Percentiles rank a stretch among this genome's conserved stretches.
Conservation (phyloP, 2,329 filamentous ascomycete genomes). For the Apiospora hydei region DNA sequence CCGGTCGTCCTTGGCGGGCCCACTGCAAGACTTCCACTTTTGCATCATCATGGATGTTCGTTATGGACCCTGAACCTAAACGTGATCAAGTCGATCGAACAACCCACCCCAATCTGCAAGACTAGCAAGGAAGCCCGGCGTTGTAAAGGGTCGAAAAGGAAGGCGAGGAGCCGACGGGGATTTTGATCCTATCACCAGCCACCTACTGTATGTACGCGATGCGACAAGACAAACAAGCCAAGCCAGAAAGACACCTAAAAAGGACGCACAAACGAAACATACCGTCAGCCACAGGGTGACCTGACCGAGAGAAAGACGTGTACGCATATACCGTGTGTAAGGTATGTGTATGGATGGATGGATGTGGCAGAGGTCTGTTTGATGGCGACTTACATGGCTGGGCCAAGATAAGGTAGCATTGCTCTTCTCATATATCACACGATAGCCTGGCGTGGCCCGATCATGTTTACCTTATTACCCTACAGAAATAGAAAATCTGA, state of each 20-base stretch:
- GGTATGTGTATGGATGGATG: neutral
- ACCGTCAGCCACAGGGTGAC: neutral
- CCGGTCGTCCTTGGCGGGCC: slow-evolving; percentile 11
- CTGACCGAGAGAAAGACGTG: neutral
- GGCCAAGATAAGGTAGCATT: slow-evolving; percentile 4
- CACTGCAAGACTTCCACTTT: slow-evolving; percentile 20
- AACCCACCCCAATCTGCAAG: slow-evolving; percentile 24
- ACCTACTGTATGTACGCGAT: slow-evolving; percentile 8
- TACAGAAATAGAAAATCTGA: neutral
- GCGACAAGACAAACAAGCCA: slow-evolving; percentile 27
- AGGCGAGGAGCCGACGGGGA: slow-evolving; percentile 33
- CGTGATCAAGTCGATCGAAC: slow-evolving; percentile 23
- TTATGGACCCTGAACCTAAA: slow-evolving; percentile 23
- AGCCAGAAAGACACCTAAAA: slow-evolving; percentile 32
- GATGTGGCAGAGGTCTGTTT: neutral
- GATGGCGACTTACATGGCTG: neutral
- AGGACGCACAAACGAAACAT: slow-evolving; percentile 16
- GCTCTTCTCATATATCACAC: neutral
- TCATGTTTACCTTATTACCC: neutral
- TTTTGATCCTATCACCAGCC: slow-evolving; percentile 33
- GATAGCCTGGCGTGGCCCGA: neutral
- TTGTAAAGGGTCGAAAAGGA: slow-evolving; percentile 16
- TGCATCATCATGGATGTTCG: slow-evolving; percentile 24
- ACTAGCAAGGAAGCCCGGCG: slow-evolving; percentile 22
- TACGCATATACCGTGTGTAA: neutral